phyloP scores from a whole-genome alignment of 257 asterid species.

The Capsicum rhomboideum region DNA sequence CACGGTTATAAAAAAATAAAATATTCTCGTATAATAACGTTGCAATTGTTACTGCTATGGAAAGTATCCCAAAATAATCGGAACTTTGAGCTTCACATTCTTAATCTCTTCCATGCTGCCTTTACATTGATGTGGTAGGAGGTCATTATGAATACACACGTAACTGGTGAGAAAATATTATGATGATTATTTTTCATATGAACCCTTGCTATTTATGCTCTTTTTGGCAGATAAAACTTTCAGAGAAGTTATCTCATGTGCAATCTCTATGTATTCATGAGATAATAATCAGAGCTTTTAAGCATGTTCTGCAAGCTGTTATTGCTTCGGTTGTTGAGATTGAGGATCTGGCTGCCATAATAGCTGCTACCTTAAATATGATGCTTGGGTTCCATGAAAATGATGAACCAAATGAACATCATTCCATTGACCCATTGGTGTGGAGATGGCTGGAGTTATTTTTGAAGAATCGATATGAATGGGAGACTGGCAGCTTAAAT shows the following conservation, averaged over 20 bases:
- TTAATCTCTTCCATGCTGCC: neutral
- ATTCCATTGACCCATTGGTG: constrained; percentile 52
- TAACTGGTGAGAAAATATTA: neutral
- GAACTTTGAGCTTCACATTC: neutral
- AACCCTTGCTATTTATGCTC: constrained; percentile 4
- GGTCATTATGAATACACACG: neutral
- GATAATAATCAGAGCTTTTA: constrained; percentile 88
- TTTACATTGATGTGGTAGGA: neutral
- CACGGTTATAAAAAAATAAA: too few species aligned
- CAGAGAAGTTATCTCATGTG: constrained; percentile 91
- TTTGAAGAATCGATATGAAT: constrained; percentile 72
- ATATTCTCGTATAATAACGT: neutral
- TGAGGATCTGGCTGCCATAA: constrained; percentile 62
- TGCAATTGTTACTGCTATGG: neutral
- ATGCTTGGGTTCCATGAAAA: constrained; percentile 81
- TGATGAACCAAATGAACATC: constrained; percentile 25
- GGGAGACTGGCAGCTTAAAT: constrained; percentile 57
- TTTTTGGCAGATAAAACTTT: constrained; percentile 78
- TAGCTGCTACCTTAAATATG: constrained; percentile 76
- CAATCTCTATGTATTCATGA: constrained; percentile 94
- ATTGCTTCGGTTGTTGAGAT: constrained; percentile 61
- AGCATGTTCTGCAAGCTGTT: constrained; percentile 85
- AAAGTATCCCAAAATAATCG: neutral
- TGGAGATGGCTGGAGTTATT: constrained; percentile 92
- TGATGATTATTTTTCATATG: neutral